These are phyloP conservation scores for Polygonum maritimum DNA, from an alignment of 148 eudicot species.

Conservation along the genomic window DNA sequence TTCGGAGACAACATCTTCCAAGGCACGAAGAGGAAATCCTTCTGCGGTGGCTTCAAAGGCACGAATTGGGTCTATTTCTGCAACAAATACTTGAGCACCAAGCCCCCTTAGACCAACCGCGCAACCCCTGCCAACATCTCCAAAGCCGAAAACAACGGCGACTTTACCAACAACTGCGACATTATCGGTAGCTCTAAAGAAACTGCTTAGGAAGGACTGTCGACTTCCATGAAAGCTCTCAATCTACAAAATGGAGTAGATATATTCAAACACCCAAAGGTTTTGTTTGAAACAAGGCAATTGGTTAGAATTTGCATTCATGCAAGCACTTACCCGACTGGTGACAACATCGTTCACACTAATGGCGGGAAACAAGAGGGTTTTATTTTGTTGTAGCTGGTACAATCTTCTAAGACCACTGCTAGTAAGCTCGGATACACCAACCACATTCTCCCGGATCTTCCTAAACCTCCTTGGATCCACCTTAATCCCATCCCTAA, in stretches of 20 bases:
- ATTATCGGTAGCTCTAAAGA: slow-evolving; percentile 91
- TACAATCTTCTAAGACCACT: slow-evolving; percentile 91
- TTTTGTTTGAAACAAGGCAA: too few species aligned
- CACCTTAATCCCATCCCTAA: slow-evolving; percentile 53
- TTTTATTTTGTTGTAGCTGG: slow-evolving; percentile 65
- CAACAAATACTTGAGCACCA: slow-evolving; percentile 79
- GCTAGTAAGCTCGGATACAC: slow-evolving; percentile 88
- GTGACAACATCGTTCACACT: slow-evolving; percentile 86
- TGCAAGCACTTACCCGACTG: slow-evolving; percentile 56
- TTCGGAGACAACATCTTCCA: slow-evolving; percentile 60
- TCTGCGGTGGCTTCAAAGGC: slow-evolving; percentile 86
- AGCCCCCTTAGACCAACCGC: slow-evolving; percentile 74
- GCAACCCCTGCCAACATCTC: slow-evolving; percentile 98
- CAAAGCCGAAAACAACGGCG: slow-evolving; percentile 78
- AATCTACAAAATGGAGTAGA: slow-evolving; percentile 33
- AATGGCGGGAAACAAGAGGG: slow-evolving; percentile 80
- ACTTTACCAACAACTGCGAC: slow-evolving; percentile 91
- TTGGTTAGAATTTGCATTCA: too few species aligned
- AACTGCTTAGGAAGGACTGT: slow-evolving; percentile 76
- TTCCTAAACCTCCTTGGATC: slow-evolving; percentile 71
- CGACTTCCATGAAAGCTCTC: slow-evolving; percentile 94
- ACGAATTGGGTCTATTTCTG: slow-evolving; percentile 86
- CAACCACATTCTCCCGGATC: slow-evolving; percentile 73
- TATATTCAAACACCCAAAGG: too few species aligned
- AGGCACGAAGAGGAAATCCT: slow-evolving; percentile 58